Evolutionary conservation across 345 rosid species (phyloP).

Genomic region (Brassica juncea): DNA sequence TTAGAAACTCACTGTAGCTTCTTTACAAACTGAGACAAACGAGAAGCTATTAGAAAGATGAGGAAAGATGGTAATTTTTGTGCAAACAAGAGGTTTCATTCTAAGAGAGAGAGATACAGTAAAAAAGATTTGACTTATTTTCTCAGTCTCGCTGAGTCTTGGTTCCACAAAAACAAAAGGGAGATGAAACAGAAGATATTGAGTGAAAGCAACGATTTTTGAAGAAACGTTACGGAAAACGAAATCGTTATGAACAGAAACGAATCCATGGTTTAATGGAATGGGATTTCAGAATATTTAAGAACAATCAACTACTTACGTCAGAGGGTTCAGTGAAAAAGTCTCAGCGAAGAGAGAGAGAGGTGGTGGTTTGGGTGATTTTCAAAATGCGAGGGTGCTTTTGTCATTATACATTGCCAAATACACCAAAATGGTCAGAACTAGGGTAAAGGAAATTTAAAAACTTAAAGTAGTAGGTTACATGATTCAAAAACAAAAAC

Average conservation of each 20-base stretch:
- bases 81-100: not conserved
- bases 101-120: not conserved
- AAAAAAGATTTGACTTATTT: not conserved
- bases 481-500: not conserved
- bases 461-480: not conserved
- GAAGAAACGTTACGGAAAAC: not conserved
- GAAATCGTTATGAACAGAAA: not conserved
- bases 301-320: too few species aligned
- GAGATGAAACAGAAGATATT: too few species aligned
- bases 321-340: too few species aligned
- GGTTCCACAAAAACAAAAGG: too few species aligned
- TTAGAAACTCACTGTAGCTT: not conserved
- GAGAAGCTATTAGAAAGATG: not conserved
- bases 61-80: not conserved
- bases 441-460: not conserved
- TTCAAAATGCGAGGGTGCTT: too few species aligned
- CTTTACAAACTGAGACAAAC: not conserved
- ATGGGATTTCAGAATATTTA: not conserved
- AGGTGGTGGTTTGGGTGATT: too few species aligned
- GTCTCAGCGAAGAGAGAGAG: too few species aligned
- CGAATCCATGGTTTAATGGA: not conserved
- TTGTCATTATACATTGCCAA: too few species aligned
- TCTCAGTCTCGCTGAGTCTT: too few species aligned
- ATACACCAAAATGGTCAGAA: too few species aligned
- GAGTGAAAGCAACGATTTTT: not conserved